Percentiles rank a stretch among this genome's conserved stretches.
Evolutionary conservation across 441 rosid species (phyloP).

Genomic region (Gossypium lobatum): DNA sequence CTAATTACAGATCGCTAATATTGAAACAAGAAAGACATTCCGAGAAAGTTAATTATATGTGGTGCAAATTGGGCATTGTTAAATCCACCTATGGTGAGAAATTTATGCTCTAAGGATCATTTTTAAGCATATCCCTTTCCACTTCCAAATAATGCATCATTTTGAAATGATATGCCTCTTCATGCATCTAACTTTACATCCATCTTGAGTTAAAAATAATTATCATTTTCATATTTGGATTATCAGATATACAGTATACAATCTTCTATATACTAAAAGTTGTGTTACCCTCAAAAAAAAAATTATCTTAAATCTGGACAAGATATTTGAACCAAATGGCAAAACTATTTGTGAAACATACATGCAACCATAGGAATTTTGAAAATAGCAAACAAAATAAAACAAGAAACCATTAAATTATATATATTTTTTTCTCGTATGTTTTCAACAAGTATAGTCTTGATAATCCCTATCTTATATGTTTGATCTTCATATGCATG

Average conservation of each 20-base stretch:
- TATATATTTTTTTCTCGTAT: background rate
- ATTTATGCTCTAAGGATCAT: background rate
- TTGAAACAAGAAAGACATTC: background rate
- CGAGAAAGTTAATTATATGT: background rate
- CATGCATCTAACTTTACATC: background rate
- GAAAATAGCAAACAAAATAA: background rate
- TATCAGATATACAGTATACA: too few species aligned
- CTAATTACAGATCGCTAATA: background rate
- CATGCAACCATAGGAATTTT: background rate
- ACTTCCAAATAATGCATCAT: background rate
- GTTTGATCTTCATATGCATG: background rate
- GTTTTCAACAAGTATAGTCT: background rate
- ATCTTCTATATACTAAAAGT: too few species aligned
- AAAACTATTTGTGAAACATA: background rate
- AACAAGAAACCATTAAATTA: background rate
- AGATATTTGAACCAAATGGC: background rate
- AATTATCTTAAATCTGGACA: too few species aligned
- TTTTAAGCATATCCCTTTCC: background rate
- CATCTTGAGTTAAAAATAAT: background rate
- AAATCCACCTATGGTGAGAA: background rate
- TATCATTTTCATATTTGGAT: background rate
- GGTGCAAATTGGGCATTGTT: background rate
- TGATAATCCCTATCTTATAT: background rate
- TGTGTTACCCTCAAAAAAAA: too few species aligned
- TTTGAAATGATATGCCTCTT: background rate